Evolutionary conservation across 805 yeast species (phyloP).

Genomic region (Suhomyces emberorum): DNA sequence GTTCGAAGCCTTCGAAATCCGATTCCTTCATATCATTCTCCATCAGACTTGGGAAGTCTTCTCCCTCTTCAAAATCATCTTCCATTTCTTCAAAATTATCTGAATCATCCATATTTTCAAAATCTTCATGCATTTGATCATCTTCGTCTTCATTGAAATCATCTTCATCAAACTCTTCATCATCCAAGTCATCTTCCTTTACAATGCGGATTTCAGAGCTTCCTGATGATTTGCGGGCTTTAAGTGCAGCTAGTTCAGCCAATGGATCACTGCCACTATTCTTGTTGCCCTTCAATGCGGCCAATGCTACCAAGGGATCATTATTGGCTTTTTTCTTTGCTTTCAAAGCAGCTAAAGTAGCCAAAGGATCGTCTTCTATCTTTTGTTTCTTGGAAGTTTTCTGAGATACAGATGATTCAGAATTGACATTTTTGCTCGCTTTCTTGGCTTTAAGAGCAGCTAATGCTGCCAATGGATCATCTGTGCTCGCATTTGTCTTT

Average conservation of each 20-base stretch:
- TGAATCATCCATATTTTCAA: slow-evolving; percentile 29
- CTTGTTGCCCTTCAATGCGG: slow-evolving; percentile 7
- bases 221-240: too few species aligned
- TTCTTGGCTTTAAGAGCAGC: slow-evolving; percentile 13
- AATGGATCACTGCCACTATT: slow-evolving; percentile 8
- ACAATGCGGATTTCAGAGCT: slow-evolving; percentile 19
- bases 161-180: slow-evolving; percentile 21
- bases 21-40: slow-evolving; percentile 15
- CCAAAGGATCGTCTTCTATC: slow-evolving; percentile 10
- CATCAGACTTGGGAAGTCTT: slow-evolving; percentile 5
- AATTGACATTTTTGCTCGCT: slow-evolving; percentile 1
- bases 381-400: slow-evolving; percentile 5
- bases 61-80: slow-evolving; percentile 22
- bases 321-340: slow-evolving; percentile 10
- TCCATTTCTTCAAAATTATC: slow-evolving; percentile 6
- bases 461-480: slow-evolving; percentile 22
- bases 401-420: too few species aligned
- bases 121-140: slow-evolving; percentile 36
- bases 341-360: slow-evolving; percentile 13
- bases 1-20: slow-evolving; percentile 13
- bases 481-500: slow-evolving; percentile 9
- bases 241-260: slow-evolving; percentile 10
- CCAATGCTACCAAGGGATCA: slow-evolving; percentile 7
- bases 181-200: slow-evolving; percentile 29
- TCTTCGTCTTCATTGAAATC: slow-evolving; percentile 35